Conservation (phyloP, 2,329 filamentous ascomycete species). For the Monilinia vaccinii-corymbosi region DNA sequence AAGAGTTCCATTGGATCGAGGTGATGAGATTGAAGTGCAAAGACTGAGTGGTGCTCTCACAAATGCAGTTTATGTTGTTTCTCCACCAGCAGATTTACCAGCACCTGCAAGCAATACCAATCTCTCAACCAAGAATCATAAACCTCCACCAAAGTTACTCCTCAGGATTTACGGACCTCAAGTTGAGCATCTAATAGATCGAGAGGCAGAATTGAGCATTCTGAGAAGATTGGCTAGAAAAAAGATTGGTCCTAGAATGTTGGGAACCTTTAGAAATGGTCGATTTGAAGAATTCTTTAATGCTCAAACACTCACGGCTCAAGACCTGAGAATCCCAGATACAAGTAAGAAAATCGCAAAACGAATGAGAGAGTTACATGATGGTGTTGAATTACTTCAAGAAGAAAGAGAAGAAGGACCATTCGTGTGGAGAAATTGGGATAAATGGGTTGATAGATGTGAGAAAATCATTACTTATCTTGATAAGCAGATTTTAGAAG, state of each 20-base stretch:
- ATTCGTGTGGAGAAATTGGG: constrained; percentile 87
- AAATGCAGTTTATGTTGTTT: constrained; percentile 93
- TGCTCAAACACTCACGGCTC: constrained; percentile 67
- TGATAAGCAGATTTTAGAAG: constrained; percentile 44
- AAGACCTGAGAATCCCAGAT: constrained; percentile 68
- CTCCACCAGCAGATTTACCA: constrained; percentile 58
- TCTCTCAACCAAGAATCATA: constrained; percentile 28
- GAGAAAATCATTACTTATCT: constrained; percentile 43
- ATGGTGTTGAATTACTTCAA: constrained; percentile 78
- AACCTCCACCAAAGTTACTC: constrained; percentile 54
- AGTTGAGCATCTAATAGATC: constrained; percentile 90
- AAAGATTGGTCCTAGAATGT: constrained; percentile 81
- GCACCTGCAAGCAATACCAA: constrained; percentile 22
- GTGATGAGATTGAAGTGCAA: constrained; percentile 60
- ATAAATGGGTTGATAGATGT: constrained; percentile 52
- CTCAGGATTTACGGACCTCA: constrained; percentile 91
- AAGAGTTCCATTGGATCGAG: constrained; percentile 63
- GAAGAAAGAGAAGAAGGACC: constrained; percentile 72
- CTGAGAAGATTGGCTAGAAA: constrained; percentile 79
- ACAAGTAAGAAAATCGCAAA: constrained; percentile 92
- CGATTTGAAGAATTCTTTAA: constrained; percentile 94
- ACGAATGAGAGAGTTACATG: constrained; percentile 91
- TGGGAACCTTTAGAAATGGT: constrained; percentile 90
- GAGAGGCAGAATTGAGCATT: constrained; percentile 81
- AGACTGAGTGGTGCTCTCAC: constrained; percentile 85